Evolutionary conservation across 192 early-diverging fungal genomes (phyloP), one percentile per base, ranked within the genome.

Genomic region (Paraglomus brasilianum): DNA sequence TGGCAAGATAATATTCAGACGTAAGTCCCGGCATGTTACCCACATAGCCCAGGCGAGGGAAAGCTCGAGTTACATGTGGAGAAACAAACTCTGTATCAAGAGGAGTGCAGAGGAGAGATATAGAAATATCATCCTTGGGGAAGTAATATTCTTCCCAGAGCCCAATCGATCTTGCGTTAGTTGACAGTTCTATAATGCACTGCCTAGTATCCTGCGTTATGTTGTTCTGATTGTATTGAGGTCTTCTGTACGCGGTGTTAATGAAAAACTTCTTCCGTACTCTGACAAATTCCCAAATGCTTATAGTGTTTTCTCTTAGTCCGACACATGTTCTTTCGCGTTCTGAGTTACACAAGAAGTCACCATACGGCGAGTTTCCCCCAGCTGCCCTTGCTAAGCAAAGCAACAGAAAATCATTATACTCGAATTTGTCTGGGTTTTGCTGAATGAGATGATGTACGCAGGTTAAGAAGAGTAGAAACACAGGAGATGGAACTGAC

Each of bases 71-170:
- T 40, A 2, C 57, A 13, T 8, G 22, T 38, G 57, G 19, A 11
- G 42, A 1, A 22, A 60, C 19, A 50, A 66, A n/a, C n/a, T 69
- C 67, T 1, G 15, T 8, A 2, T 56, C 67, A 15, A n/a, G 22
- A 17, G 67, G 67, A 11, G 22, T 47, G 4, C 43, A 69, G 44
- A 69, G 21, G 45, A 69, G 58, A 1, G 55, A 13, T 44, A 69
- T 59, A 38, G 67, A 69, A 39, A 47, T 41, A 46, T 69, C 45
- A 58, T 69, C 55, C 48, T 59, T 69, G 5, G 67, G 67, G 36
- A 80, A 75, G 52, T 80, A 77, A 49, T 77, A 80, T 56, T 80
- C 75, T 5, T 70, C 17, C 78, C 78, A 80, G 5, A 80, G 49
- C 22, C 75, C 47, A 17, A 67, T 73, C 8, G 71, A 57, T 17